Base-by-base conservation (phyloP, 441 rosid species). In the Erodium trifolium region DNA sequence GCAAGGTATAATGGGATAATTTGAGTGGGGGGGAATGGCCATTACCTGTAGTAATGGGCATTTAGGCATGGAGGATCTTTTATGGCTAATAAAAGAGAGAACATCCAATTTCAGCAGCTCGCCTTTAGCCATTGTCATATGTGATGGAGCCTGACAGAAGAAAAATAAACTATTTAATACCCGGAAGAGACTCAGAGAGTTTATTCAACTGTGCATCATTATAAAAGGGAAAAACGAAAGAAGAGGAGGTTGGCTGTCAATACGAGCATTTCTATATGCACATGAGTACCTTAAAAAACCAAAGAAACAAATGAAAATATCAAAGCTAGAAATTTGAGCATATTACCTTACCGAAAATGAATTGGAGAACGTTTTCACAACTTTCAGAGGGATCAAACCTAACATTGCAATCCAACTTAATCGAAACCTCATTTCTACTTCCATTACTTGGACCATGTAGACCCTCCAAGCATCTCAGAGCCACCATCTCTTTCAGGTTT, bases 391-490 rank as follows among this genome's bases (percentile, higher is more conserved):
- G 68, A 63, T 78, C 81, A 76, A 86, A 55, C 11, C 53, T 57
- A 5, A 62, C 51, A 47, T 78, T 81, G 3, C 73, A 37, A 31
- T 74, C 80, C 7, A 45, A 0, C 6, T 10, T 68, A 72, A 75
- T 70, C 1, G 34, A 34, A 70, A n/a, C 65, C 18, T 62, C 76
- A 49, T 65, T 35, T 2, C 45, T 12, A 9, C 19, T 23, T 69
- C 63, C 77, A 74, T 71, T 63, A 55, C 43, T 43, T 55, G 16
- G 6, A 57, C 73, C 76, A 75, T 71, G 80, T 67, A 88, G 77
- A 70, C 79, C 80, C 79, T 86, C 88, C 75, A 84, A 76, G 64
- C 84, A 83, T 68, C 85, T 84, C 78, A 86, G 79, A 76, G 88
- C 78, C 75, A 84, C 78, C 75, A 68, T 73, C 73, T 88, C 90